Evolutionary conservation across 495 filamentous ascomycete species (phyloP).

Genomic region (Neurospora sp.): DNA sequence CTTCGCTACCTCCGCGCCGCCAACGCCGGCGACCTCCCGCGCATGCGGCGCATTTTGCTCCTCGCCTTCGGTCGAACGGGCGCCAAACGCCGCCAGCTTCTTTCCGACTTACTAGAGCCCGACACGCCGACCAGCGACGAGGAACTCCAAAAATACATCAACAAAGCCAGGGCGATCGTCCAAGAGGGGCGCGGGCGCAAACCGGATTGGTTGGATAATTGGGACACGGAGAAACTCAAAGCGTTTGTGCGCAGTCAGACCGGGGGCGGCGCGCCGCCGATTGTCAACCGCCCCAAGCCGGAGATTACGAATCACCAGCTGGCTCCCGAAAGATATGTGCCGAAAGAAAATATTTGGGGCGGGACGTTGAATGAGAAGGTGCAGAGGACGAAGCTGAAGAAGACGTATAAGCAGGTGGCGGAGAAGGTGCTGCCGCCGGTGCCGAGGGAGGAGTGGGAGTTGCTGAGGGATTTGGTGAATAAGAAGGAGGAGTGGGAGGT

Average conservation of each 20-base stretch:
- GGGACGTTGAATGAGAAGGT: constrained; percentile 43
- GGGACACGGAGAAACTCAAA: constrained; percentile 26
- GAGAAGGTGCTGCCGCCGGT: constrained; percentile 61
- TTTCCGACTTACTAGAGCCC: constrained; percentile 36
- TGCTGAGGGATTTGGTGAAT: constrained; percentile 46
- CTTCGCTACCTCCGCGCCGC: constrained; percentile 35
- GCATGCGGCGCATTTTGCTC: constrained; percentile 54
- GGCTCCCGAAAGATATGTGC: constrained; percentile 40
- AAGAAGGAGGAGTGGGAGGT: constrained; percentile 33
- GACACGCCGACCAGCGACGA: constrained; percentile 27
- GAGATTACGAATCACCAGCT: constrained; percentile 30
- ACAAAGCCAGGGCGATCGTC: neutral
- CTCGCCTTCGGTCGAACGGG: constrained; percentile 68
- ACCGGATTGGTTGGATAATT: constrained; percentile 33
- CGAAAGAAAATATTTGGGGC: constrained; percentile 54
- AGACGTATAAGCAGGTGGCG: constrained; percentile 49
- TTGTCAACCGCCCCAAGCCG: constrained; percentile 14
- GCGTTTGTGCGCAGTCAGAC: constrained; percentile 19
- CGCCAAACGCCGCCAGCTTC: constrained; percentile 52
- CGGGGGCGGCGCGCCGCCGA: neutral
- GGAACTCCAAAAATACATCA: constrained; percentile 18
- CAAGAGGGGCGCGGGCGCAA: constrained; percentile 1
- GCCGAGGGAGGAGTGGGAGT: constrained; percentile 51
- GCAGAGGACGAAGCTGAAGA: constrained; percentile 45
- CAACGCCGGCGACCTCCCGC: constrained; percentile 45